These are phyloP conservation scores for Yarrowia sp. DNA, from an alignment of 805 yeast species.

Conservation along the genomic window DNA sequence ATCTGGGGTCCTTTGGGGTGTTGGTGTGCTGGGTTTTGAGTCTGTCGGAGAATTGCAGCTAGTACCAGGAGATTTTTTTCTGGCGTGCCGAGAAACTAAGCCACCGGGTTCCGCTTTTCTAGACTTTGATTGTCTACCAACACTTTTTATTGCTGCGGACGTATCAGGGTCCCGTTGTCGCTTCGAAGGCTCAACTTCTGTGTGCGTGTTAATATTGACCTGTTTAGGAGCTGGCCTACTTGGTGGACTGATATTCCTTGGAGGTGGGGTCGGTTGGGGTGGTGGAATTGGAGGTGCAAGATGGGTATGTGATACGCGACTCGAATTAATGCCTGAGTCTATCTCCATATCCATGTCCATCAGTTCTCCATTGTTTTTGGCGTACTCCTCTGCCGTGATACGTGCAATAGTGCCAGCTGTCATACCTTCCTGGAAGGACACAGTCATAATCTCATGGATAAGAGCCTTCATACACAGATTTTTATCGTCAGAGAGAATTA, in stretches of 20 bases:
- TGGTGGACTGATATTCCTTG: background rate
- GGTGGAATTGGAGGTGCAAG: background rate
- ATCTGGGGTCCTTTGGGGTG: background rate
- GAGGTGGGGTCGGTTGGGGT: background rate
- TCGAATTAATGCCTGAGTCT: background rate
- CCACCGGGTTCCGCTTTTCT: background rate
- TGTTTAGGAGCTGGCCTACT: background rate
- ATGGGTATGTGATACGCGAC: background rate
- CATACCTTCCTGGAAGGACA: slow-evolving; percentile 47
- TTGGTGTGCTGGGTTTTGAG: background rate
- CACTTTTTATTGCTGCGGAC: background rate
- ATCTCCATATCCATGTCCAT: slow-evolving; percentile 25
- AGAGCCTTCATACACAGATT: slow-evolving; percentile 78
- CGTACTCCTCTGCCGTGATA: slow-evolving; percentile 35
- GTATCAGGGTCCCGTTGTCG: background rate
- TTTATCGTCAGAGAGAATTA: slow-evolving; percentile 76
- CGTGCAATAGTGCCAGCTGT: slow-evolving; percentile 47
- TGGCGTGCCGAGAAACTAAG: background rate
- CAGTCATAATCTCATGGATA: slow-evolving; percentile 55
- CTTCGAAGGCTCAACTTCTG: background rate
- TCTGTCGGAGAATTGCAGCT: background rate
- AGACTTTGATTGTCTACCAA: background rate
- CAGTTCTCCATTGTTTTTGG: slow-evolving; percentile 4
- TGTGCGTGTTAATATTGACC: background rate
- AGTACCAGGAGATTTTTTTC: background rate